Conservation (phyloP, 1,284 basidiomycete genomes). For the Moesziomyces globuligerus region DNA sequence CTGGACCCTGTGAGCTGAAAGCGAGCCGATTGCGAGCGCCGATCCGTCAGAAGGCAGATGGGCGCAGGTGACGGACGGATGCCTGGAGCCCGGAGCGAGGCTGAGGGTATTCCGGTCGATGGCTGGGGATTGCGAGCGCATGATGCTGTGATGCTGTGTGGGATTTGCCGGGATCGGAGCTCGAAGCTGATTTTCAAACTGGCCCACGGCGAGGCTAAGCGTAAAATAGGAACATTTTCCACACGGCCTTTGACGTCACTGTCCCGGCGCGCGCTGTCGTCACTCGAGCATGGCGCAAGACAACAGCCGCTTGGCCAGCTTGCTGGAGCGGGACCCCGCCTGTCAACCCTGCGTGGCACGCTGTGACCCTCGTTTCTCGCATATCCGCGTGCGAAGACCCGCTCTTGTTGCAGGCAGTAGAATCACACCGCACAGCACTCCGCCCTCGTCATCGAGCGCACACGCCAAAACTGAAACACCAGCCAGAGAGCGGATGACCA, state of each 20-base stretch:
- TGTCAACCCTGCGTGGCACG: neutral
- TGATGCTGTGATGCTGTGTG: neutral
- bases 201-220: neutral
- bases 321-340: neutral
- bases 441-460: neutral
- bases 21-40: neutral
- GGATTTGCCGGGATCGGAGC: constrained; percentile 1
- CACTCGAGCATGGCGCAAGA: neutral
- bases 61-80: neutral
- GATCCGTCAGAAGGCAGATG: neutral
- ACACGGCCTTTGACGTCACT: constrained; percentile 7
- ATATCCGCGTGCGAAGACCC: neutral
- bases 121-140: too few relatives aligned
- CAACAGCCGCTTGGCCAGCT: neutral
- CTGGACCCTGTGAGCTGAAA: neutral
- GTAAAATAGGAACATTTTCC: neutral
- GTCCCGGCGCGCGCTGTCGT: neutral
- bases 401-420: neutral
- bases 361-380: neutral
- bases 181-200: neutral
- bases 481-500: neutral
- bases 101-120: neutral
- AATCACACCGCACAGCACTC: too few relatives aligned
- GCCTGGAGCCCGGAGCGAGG: neutral
- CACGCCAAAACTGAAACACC: too few relatives aligned